Evolutionary conservation across 176 grass and related monocot species (phyloP), one percentile per base, ranked within the genome.

Genomic region (Phragmites australis): DNA sequence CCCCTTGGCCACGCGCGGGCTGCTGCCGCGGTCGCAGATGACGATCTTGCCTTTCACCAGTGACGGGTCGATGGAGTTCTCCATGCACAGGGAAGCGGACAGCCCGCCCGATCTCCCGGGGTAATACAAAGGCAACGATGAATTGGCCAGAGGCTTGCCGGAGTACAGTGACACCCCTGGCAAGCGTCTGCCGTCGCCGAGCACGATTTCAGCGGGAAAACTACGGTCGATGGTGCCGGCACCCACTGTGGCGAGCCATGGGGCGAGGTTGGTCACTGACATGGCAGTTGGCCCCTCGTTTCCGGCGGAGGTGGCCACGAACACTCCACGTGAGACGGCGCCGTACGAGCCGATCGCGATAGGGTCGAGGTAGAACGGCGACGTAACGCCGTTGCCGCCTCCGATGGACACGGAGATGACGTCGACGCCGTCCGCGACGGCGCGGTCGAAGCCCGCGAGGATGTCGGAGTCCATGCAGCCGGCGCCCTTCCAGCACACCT

Each of bases 381-480:
- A 84, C 1, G 82, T 82, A 0, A 87, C 88, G 57, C 86, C 86
- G 30, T 90, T 83, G 26, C 95, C 95, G 6, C 95, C 92, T 23
- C 95, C 95, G 26, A 98, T 98, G 3, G 92, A 95, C 5, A 98
- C 83, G 8, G 96, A 98, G 74, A 98, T 91, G 84, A 98, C 86
- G 40, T 98, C 91, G 1, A 95, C 96, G 15, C 96, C 96, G 59
- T 98, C 96, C 0, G 96, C 88, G 4, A 98, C 92, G 12, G 96
- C 96, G 71, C 87, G 84, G 83, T 98, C 96, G 84, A 98, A 95
- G 2, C 92, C 96, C 0, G 96, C 96, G 7, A 98, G 92, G 78
- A 98, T 98, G 86, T 95, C 96, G 41, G 92, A 98, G 78, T 95
- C 96, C 21, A 98, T 86, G 82, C 96, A 98, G 9, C 96, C 96